Percentiles rank a stretch among this genome's conserved stretches.
Conservation (phyloP, 106 monocot genomes). For the Acorus calamus region DNA sequence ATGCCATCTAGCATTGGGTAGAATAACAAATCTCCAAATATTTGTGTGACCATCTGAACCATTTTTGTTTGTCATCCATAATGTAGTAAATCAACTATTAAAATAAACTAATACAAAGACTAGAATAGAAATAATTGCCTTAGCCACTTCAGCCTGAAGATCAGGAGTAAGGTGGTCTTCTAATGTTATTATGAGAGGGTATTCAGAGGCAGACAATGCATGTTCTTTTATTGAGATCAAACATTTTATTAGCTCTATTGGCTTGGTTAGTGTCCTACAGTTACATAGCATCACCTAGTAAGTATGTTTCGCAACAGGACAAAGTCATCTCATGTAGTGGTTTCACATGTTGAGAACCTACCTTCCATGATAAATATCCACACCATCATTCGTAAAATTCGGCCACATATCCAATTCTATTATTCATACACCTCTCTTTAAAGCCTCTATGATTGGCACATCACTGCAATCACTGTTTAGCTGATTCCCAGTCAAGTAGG, state of each 20-base stretch:
- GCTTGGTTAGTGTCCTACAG: conserved; percentile 28
- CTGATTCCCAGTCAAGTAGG: too few species aligned
- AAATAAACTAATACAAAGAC: too few species aligned
- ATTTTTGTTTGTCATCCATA: too few species aligned
- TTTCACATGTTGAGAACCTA: neutral
- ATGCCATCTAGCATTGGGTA: conserved; percentile 44
- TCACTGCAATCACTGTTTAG: too few species aligned
- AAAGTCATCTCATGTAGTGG: neutral
- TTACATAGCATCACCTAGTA: neutral
- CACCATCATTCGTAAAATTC: conserved; percentile 28
- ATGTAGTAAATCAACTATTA: too few species aligned
- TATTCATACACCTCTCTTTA: too few species aligned
- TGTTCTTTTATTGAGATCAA: conserved; percentile 25
- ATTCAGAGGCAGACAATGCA: conserved; percentile 17
- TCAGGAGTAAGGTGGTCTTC: conserved; percentile 31
- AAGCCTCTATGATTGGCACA: too few species aligned
- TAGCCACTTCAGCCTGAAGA: conserved; percentile 28
- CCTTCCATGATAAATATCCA: conserved; percentile 37
- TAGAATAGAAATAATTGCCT: conserved; percentile 4
- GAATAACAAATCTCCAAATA: conserved; percentile 68
- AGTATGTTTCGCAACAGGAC: conserved; percentile 28
- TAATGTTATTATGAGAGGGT: conserved; percentile 27
- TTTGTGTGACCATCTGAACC: conserved; percentile 57
- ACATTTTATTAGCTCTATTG: conserved; percentile 24
- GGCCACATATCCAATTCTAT: conserved; percentile 44